phyloP scores from a whole-genome alignment of 306 rosid species.

The Lotus japonicus region DNA sequence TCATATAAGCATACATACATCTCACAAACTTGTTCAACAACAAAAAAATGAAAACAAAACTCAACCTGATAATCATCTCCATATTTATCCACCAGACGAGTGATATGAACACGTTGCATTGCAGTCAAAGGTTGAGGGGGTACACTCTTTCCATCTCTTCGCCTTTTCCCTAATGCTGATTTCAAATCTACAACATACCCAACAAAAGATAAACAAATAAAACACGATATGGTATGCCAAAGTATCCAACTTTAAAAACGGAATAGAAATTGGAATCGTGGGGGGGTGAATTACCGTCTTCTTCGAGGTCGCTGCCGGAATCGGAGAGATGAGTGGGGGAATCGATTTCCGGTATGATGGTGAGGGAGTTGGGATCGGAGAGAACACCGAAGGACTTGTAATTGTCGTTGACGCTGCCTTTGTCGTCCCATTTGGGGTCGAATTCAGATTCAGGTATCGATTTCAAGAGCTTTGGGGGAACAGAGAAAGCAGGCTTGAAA shows the following conservation, averaged over 20 bases:
- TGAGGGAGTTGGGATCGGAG: slow-evolving; percentile 63
- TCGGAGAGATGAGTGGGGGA: neutral
- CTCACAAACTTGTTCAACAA: neutral
- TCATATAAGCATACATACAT: neutral
- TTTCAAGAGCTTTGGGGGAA: slow-evolving; percentile 64
- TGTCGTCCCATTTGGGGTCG: slow-evolving; percentile 52
- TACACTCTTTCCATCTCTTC: slow-evolving; percentile 64
- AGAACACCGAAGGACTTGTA: slow-evolving; percentile 70
- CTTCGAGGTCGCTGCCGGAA: slow-evolving; percentile 74
- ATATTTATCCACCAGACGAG: slow-evolving; percentile 52
- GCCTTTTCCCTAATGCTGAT: slow-evolving; percentile 65
- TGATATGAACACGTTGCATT: slow-evolving; percentile 57
- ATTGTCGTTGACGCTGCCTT: slow-evolving; percentile 54
- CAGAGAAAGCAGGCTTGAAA: slow-evolving; percentile 62
- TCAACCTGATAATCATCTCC: slow-evolving; percentile 60
- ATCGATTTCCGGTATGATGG: neutral
- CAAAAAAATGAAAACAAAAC: neutral
- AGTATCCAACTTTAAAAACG: neutral
- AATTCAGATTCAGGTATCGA: slow-evolving; percentile 16
- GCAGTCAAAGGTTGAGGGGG: slow-evolving; percentile 61
- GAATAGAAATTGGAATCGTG: neutral
- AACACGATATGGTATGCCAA: no score
- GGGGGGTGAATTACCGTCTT: slow-evolving; percentile 42
- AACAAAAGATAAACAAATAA: neutral
- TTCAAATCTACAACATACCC: slow-evolving; percentile 50